A percentile compares a stretch with the other conserved stretches of the same genome.
These are phyloP conservation scores for Nitzschia inconspicua DNA, from an alignment of 108 stramenopile species.

Conservation along the genomic window DNA sequence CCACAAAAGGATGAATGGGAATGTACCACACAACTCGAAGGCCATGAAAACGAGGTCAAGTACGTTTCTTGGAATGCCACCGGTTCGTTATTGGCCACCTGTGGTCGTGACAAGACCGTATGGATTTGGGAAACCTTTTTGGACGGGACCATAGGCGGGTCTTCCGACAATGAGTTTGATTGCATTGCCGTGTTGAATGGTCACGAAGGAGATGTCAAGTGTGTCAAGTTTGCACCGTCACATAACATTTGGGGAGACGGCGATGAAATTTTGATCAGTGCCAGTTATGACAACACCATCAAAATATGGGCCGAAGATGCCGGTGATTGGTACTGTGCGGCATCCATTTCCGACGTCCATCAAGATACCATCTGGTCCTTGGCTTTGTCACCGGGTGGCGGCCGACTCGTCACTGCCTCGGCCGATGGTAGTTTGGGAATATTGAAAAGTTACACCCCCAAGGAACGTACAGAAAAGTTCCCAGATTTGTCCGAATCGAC, in stretches of 20 bases:
- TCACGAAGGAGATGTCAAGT: conserved; percentile 96
- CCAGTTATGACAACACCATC: conserved; percentile 92
- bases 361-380: conserved; percentile 88
- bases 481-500: conserved; percentile 15
- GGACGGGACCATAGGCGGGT: conserved; percentile 68
- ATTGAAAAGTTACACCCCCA: conserved; percentile 62
- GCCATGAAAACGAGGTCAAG: conserved; percentile 94
- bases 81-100: conserved; percentile 89
- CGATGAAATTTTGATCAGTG: conserved; percentile 79
- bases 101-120: conserved; percentile 97
- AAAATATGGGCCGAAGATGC: conserved; percentile 93
- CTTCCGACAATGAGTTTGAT: conserved; percentile 76
- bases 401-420: conserved; percentile 73
- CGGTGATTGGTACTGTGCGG: conserved; percentile 95
- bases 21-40: conserved; percentile 84
- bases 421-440: conserved; percentile 73
- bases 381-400: conserved; percentile 73
- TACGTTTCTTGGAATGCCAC: conserved; percentile 87
- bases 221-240: conserved; percentile 78
- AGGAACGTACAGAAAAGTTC: conserved; percentile 37
- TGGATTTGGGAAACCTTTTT: conserved; percentile 97
- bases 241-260: conserved; percentile 80
- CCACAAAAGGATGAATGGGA: conserved; percentile 48
- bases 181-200: conserved; percentile 91
- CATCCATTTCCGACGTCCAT: conserved; percentile 65